Evolutionary conservation across 2,329 filamentous ascomycete genomes (phyloP).

Genomic region (Neoscytalidium dimidiatum): DNA sequence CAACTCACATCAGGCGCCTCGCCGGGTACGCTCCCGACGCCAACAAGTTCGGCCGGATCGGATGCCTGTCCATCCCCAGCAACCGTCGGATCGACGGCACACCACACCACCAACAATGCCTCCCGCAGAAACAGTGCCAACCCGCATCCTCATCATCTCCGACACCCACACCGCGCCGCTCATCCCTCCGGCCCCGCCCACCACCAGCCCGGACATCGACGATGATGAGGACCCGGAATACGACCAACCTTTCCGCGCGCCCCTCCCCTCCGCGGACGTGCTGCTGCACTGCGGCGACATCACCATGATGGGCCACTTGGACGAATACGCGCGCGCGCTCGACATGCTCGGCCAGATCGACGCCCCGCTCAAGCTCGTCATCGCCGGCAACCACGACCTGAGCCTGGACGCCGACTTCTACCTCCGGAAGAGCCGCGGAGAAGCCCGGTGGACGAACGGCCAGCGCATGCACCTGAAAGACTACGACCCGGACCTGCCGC

Average conservation of each 20-base stretch:
- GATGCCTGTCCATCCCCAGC: no score
- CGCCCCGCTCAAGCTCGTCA: conserved; percentile 61
- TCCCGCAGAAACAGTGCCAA: conserved; percentile 20
- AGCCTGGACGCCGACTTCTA: conserved; percentile 57
- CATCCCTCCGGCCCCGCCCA: background rate
- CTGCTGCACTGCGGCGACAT: conserved; percentile 62
- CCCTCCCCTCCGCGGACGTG: conserved; percentile 55
- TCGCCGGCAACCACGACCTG: conserved; percentile 65
- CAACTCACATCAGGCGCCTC: no score
- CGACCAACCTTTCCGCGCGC: conserved; percentile 31
- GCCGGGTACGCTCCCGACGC: no score
- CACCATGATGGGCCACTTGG: conserved; percentile 51
- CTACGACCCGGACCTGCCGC: conserved; percentile 25
- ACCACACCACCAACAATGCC: no score
- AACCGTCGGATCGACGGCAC: no score
- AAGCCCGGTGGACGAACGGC: conserved; percentile 23
- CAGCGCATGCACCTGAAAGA: conserved; percentile 30
- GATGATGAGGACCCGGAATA: background rate
- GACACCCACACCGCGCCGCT: conserved; percentile 41
- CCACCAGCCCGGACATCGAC: no score
- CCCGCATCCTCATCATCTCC: conserved; percentile 47
- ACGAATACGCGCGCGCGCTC: conserved; percentile 52
- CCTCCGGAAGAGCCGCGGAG: conserved; percentile 4
- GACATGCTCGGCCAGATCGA: conserved; percentile 50
- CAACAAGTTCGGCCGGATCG: no score